These are phyloP conservation scores for Fraxinus dipetala DNA, from an alignment of 305 asterid genomes.

Conservation along the genomic window DNA sequence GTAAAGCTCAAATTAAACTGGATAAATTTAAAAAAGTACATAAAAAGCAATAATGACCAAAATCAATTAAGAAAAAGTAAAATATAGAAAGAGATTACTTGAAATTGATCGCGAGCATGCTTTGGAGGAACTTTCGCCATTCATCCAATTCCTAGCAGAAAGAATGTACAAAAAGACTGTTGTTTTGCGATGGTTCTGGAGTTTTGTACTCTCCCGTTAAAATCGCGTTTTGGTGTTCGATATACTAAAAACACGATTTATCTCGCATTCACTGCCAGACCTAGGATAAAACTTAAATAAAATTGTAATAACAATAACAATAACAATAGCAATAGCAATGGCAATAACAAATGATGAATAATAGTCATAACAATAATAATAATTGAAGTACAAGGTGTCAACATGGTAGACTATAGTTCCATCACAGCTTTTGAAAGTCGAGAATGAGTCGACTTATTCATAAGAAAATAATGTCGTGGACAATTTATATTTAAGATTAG, in stretches of 20 bases:
- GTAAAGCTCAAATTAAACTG: background rate
- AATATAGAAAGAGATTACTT: conserved; percentile 32
- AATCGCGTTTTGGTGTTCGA: background rate
- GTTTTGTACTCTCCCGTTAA: background rate
- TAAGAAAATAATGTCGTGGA: no score
- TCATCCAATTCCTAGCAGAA: background rate
- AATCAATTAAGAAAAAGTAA: background rate
- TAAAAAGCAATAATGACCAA: background rate
- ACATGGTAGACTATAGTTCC: background rate
- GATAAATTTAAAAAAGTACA: background rate
- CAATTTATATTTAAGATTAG: no score
- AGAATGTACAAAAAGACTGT: background rate
- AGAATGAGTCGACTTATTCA: no score
- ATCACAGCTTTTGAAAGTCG: background rate
- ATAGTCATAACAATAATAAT: no score
- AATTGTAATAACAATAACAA: no score
- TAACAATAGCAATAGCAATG: no score
- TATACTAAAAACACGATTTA: background rate
- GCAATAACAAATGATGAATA: no score
- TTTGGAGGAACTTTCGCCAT: conserved; percentile 66
- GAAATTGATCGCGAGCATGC: conserved; percentile 60
- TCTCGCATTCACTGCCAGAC: background rate
- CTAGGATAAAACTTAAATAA: no score
- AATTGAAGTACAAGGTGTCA: background rate
- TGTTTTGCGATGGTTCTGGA: background rate